Conservation (phyloP, 2,329 filamentous ascomycete species). For the Aspergillus sp. region DNA sequence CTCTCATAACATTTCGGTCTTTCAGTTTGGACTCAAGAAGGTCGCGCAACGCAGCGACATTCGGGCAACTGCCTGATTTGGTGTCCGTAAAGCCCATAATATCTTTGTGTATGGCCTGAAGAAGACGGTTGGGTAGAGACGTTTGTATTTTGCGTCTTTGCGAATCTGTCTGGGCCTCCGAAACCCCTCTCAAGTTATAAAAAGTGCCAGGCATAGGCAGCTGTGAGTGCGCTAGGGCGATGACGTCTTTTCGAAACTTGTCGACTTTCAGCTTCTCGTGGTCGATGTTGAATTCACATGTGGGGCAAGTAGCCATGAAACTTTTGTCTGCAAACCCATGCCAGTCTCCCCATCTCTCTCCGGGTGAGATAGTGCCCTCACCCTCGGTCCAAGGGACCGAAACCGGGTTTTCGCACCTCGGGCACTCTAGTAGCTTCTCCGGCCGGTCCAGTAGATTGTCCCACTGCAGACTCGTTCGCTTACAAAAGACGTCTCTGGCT, state of each 20-base stretch:
- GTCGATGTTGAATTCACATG: slow-evolving; percentile 52
- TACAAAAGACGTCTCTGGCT: slow-evolving; percentile 50
- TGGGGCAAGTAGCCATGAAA: slow-evolving; percentile 51
- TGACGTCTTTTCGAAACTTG: slow-evolving; percentile 61
- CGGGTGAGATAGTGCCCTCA: slow-evolving; percentile 18
- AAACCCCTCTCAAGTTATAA: slow-evolving; percentile 55
- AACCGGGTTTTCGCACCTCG: slow-evolving; percentile 47
- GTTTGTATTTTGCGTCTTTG: slow-evolving; percentile 11
- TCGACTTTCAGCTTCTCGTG: slow-evolving; percentile 60
- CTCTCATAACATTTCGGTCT: slow-evolving; percentile 37
- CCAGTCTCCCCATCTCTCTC: slow-evolving; percentile 25
- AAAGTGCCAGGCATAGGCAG: slow-evolving; percentile 68
- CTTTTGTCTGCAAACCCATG: slow-evolving; percentile 40
- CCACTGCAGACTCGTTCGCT: slow-evolving; percentile 55
- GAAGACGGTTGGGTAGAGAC: slow-evolving; percentile 59
- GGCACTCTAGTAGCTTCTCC: slow-evolving; percentile 55
- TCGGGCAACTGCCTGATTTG: slow-evolving; percentile 26
- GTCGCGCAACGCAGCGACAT: slow-evolving; percentile 53
- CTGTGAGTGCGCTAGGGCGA: slow-evolving; percentile 45
- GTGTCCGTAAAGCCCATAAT: slow-evolving; percentile 36
- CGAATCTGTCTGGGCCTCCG: slow-evolving; percentile 27
- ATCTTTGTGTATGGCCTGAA: slow-evolving; percentile 48
- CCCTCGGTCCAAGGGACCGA: slow-evolving; percentile 60
- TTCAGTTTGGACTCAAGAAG: slow-evolving; percentile 50
- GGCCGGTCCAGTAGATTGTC: slow-evolving; percentile 55